Percentiles rank a stretch among this genome's conserved stretches.
These are phyloP conservation scores for Diaporthe longicolla DNA, from an alignment of 2,329 filamentous ascomycete species.

Conservation along the genomic window DNA sequence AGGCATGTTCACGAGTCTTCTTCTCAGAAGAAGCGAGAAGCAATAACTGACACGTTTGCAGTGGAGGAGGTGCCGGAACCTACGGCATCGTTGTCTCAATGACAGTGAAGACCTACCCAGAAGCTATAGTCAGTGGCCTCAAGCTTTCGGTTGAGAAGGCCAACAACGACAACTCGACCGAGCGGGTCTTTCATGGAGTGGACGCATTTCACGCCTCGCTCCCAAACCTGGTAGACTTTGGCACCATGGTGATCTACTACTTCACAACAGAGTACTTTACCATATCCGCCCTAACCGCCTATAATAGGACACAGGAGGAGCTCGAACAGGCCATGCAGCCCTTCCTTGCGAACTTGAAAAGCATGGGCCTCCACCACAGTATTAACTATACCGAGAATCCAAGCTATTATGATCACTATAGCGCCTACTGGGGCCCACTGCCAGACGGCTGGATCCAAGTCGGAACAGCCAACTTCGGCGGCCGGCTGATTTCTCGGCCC, in stretches of 20 bases:
- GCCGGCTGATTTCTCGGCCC: constrained; percentile 53
- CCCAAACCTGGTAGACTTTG: constrained; percentile 47
- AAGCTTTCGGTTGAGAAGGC: constrained; percentile 43
- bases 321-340: constrained; percentile 49
- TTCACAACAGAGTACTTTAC: constrained; percentile 45
- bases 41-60: not conserved
- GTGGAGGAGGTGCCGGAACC: constrained; percentile 58
- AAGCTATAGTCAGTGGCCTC: constrained; percentile 44
- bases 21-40: not conserved
- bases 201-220: constrained; percentile 46
- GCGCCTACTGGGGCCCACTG: constrained; percentile 53
- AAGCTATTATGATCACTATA: constrained; percentile 52
- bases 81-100: constrained; percentile 53
- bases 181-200: constrained; percentile 44
- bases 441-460: constrained; percentile 53
- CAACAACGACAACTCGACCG: constrained; percentile 39
- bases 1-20: constrained; percentile 32
- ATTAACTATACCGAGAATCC: constrained; percentile 48
- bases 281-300: constrained; percentile 48
- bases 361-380: constrained; percentile 46
- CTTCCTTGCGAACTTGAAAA: constrained; percentile 47
- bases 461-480: constrained; percentile 52
- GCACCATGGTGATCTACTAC: constrained; percentile 48
- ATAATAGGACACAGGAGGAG: constrained; percentile 48
- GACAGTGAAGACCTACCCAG: constrained; percentile 47